Percentiles rank a stretch among this genome's conserved stretches.
Conservation (phyloP, 306 rosid genomes). For the Herpetospermum pedunculosum region DNA sequence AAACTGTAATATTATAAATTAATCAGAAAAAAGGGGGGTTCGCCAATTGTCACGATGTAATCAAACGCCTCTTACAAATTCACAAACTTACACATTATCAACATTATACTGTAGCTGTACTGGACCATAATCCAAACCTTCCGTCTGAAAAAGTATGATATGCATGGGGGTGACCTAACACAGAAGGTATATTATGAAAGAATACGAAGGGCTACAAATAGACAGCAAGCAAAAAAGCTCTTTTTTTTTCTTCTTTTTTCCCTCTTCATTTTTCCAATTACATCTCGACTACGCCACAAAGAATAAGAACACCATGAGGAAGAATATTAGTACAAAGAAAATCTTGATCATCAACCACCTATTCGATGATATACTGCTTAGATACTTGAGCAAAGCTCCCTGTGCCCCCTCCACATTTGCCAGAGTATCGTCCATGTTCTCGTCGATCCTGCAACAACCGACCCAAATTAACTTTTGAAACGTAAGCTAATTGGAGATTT, state of each 20-base stretch:
- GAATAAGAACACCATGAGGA: conserved; percentile 94
- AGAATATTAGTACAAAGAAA: conserved; percentile 90
- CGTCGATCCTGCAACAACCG: conserved; percentile 63
- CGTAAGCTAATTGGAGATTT: neutral
- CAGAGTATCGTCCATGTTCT: conserved; percentile 92
- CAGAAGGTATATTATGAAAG: conserved; percentile 1
- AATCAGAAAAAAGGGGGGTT: neutral
- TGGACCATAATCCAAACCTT: neutral
- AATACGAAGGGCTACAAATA: conserved; percentile 1
- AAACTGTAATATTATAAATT: neutral
- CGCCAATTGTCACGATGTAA: conserved; percentile 1
- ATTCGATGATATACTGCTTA: conserved; percentile 91
- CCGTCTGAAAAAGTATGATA: neutral
- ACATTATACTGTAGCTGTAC: neutral
- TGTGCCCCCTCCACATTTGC: conserved; percentile 95
- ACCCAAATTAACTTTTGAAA: neutral
- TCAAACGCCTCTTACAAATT: conserved; percentile 28
- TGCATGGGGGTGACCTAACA: neutral
- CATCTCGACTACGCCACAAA: conserved; percentile 71
- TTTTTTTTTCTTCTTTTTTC: neutral
- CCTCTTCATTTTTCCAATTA: conserved; percentile 26
- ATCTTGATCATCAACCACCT: conserved; percentile 99
- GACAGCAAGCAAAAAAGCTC: conserved; percentile 11
- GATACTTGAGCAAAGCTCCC: conserved; percentile 82
- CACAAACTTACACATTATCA: conserved; percentile 8